phyloP scores from a whole-genome alignment of 2,329 filamentous ascomycete genomes.

The Clonostachys solani region DNA sequence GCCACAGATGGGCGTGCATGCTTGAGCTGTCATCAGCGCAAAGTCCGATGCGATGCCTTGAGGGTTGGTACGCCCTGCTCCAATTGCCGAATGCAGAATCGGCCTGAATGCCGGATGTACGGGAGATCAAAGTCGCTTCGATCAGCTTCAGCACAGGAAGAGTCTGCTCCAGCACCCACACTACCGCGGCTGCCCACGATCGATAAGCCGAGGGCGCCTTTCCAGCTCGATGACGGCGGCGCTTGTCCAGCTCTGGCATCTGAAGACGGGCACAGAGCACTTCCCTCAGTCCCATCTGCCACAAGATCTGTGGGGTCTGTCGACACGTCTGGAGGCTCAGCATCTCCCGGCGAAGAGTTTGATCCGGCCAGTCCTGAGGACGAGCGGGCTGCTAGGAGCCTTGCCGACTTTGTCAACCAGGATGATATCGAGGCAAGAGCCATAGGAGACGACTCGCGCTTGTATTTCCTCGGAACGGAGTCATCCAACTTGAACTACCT shows the following conservation, averaged over 20 bases:
- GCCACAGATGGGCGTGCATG: constrained; percentile 34
- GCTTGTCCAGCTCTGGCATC: no score
- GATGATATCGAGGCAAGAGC: constrained; percentile 37
- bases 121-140: constrained; percentile 48
- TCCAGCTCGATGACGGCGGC: no score
- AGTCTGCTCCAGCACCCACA: no score
- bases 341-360: no score
- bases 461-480: constrained; percentile 51
- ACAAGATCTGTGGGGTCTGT: no score
- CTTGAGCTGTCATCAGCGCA: constrained; percentile 42
- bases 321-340: no score
- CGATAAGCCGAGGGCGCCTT: no score
- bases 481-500: constrained; percentile 52
- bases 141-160: no score
- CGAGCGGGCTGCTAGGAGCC: constrained; percentile 31
- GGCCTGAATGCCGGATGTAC: constrained; percentile 37
- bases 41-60: constrained; percentile 45
- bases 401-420: constrained; percentile 45
- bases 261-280: no score
- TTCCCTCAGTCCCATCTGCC: no score
- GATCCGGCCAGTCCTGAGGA: no score
- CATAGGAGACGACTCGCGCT: constrained; percentile 39
- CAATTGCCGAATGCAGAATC: constrained; percentile 36
- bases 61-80: constrained; percentile 40
- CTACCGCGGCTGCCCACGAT: no score